Evolutionary conservation across 177 flowering plant species (phyloP).

Genomic region (Viscum album): DNA sequence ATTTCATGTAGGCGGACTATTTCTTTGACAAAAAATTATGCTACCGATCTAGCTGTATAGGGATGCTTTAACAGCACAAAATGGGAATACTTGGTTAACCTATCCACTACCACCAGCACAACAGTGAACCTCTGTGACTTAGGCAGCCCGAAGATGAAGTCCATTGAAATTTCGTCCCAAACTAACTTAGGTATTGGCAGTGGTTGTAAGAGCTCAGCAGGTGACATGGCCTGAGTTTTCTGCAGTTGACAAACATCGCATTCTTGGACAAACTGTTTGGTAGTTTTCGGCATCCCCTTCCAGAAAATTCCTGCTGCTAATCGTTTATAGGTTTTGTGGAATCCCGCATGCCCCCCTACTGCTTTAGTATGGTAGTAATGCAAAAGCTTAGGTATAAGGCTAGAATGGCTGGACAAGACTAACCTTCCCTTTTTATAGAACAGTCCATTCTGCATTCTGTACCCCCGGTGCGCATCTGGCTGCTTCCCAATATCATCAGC

Average conservation of each 20-base stretch:
- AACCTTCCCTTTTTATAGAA: too few species aligned
- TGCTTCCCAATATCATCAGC: too few species aligned
- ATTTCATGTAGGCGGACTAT: neutral
- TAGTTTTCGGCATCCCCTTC: neutral
- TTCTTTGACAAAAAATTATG: neutral
- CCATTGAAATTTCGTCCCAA: neutral
- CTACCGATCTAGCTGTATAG: neutral
- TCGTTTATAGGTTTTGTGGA: neutral
- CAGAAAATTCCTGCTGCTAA: neutral
- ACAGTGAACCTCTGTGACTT: neutral
- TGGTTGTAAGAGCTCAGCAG: constrained; percentile 1
- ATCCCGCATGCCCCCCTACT: neutral
- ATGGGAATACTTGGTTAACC: neutral
- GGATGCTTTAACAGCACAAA: neutral
- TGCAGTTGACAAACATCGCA: neutral
- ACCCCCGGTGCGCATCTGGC: too few species aligned
- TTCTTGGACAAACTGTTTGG: neutral
- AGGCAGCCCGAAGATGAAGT: neutral
- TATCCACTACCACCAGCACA: neutral
- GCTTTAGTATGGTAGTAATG: neutral
- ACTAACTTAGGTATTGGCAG: neutral
- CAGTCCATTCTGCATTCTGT: too few species aligned
- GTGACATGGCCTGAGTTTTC: neutral
- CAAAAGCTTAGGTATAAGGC: neutral
- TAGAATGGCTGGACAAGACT: too few species aligned